Conservation (phyloP, 192 early-diverging fungal species). For the Mortierella alpina region DNA sequence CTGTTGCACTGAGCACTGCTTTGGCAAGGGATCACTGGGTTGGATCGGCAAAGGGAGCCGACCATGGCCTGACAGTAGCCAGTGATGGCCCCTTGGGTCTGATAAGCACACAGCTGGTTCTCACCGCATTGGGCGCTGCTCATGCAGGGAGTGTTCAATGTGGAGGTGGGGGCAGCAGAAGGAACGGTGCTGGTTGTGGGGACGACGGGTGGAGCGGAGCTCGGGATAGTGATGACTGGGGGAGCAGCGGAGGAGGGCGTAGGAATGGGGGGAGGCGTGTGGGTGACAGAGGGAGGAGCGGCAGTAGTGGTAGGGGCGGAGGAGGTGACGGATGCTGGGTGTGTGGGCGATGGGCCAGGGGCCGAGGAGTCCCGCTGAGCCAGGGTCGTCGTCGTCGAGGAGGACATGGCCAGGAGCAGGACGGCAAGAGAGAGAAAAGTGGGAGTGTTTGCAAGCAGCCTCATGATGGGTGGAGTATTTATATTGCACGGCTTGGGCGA, state of each 20-base stretch:
- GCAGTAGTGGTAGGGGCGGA: no score
- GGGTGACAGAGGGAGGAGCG: no score
- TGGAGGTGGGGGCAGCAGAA: not conserved
- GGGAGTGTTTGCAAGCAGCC: no score
- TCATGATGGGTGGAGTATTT: no score
- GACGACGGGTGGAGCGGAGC: not conserved
- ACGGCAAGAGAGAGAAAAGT: no score
- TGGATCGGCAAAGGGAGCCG: constrained; percentile 6
- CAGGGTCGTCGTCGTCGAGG: no score
- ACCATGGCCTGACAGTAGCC: constrained; percentile 19
- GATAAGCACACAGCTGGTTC: constrained; percentile 22
- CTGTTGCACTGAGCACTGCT: constrained; percentile 8
- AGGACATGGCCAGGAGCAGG: no score
- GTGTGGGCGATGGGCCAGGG: no score
- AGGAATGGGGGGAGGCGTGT: no score
- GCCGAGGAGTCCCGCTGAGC: no score
- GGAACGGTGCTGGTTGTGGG: not conserved
- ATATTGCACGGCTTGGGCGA: no score
- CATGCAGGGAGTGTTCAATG: constrained; percentile 5
- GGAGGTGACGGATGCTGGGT: no score
- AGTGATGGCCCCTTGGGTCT: not conserved
- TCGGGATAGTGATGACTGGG: not conserved
- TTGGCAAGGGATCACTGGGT: not conserved
- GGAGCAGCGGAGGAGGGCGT: not conserved
- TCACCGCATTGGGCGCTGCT: not conserved